Evolutionary conservation across 805 yeast genomes (phyloP).

Genomic region (Scheffersomyces amazonensis): DNA sequence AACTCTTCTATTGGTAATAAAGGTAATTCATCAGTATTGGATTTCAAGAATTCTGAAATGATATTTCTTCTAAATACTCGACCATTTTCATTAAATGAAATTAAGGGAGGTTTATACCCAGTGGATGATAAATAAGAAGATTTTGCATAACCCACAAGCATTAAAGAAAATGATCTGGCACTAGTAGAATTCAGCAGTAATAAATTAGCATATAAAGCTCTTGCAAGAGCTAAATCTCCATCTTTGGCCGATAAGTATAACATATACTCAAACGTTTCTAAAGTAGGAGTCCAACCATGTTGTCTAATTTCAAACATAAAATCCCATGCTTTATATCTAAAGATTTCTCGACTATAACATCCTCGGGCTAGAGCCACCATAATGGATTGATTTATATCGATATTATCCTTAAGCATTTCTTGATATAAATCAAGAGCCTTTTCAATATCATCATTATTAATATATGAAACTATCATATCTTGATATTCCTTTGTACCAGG

Average conservation of each 20-base stretch:
- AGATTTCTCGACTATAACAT: slow-evolving; percentile 50
- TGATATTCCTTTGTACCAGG: slow-evolving; percentile 72
- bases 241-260: slow-evolving; percentile 74
- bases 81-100: slow-evolving; percentile 46
- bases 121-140: slow-evolving; percentile 12
- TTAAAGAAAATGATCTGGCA: slow-evolving; percentile 41
- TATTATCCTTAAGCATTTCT: slow-evolving; percentile 50
- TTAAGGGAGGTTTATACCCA: slow-evolving; percentile 23
- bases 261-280: slow-evolving; percentile 61
- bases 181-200: slow-evolving; percentile 32
- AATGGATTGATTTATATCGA: slow-evolving; percentile 30
- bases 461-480: slow-evolving; percentile 65
- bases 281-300: slow-evolving; percentile 38
- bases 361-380: slow-evolving; percentile 64
- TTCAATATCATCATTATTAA: slow-evolving; percentile 61
- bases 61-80: slow-evolving; percentile 44
- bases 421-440: slow-evolving; percentile 72
- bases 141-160: slow-evolving; percentile 50
- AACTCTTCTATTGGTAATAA: slow-evolving; percentile 60
- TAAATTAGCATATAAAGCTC: slow-evolving; percentile 61
- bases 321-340: slow-evolving; percentile 68
- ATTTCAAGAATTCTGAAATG: slow-evolving; percentile 24
- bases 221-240: slow-evolving; percentile 69
- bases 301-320: slow-evolving; percentile 64
- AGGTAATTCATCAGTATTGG: slow-evolving; percentile 46